phyloP scores from a whole-genome alignment of 2,329 filamentous ascomycete genomes.

The Colletotrichum paranaense region DNA sequence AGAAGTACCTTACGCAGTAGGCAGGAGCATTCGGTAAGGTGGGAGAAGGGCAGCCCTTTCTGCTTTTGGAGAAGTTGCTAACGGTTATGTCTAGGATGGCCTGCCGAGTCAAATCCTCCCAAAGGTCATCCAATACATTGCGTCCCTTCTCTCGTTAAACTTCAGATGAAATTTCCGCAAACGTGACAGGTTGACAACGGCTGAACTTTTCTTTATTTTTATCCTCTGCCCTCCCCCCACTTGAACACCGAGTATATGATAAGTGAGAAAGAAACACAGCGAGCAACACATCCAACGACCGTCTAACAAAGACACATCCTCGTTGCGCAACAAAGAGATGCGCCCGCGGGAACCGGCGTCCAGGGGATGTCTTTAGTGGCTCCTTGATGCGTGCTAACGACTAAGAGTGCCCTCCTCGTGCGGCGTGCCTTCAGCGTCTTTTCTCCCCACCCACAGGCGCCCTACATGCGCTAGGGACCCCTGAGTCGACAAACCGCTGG shows the following conservation, averaged over 20 bases:
- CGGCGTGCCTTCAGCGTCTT: slow-evolving; percentile 3
- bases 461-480: slow-evolving; percentile 27
- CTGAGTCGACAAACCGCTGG: slow-evolving; percentile 6
- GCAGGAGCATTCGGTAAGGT: not conserved
- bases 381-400: slow-evolving; percentile 13
- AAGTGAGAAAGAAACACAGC: not conserved
- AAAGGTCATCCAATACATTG: not conserved
- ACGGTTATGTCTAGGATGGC: slow-evolving; percentile 31
- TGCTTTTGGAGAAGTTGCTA: slow-evolving; percentile 15
- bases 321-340: slow-evolving; percentile 16
- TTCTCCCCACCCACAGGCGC: slow-evolving; percentile 28
- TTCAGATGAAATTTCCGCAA: slow-evolving; percentile 8
- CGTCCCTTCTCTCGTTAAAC: not conserved
- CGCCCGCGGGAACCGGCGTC: slow-evolving; percentile 18
- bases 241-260: not conserved
- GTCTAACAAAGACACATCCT: slow-evolving; percentile 6
- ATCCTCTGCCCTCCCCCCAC: not conserved
- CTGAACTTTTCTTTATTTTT: not conserved
- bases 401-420: not conserved
- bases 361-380: slow-evolving; percentile 22
- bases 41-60: not conserved
- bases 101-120: slow-evolving; percentile 2
- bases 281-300: not conserved
- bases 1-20: not conserved
- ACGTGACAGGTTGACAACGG: not conserved